Conservation (phyloP, 192 early-diverging fungal genomes). For the Coemansia sp. region DNA sequence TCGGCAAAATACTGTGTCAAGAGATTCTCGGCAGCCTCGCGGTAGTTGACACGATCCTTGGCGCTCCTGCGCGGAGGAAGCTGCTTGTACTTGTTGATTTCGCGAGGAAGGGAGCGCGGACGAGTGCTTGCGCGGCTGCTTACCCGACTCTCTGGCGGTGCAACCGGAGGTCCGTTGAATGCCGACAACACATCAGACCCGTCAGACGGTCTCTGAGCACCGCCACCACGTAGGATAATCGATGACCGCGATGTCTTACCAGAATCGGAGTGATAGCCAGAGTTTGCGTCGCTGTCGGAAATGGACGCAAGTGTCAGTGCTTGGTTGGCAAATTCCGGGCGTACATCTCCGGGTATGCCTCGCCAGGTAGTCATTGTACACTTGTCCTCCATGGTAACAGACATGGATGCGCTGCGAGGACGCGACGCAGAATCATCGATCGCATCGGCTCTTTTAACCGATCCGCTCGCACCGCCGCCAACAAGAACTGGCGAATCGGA, state of each 20-base stretch:
- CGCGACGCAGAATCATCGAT: conserved; percentile 12
- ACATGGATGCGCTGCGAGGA: conserved; percentile 40
- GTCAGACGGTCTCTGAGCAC: conserved; percentile 10
- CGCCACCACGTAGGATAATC: conserved; percentile 49
- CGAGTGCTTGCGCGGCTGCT: conserved; percentile 16
- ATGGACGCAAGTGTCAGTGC: conserved; percentile 1
- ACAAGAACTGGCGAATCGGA: conserved; percentile 35
- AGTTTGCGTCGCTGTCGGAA: neutral
- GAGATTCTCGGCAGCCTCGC: conserved; percentile 46
- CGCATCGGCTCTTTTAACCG: neutral
- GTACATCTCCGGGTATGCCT: conserved; percentile 35
- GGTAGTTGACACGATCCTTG: conserved; percentile 49
- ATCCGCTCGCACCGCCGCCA: conserved; percentile 28
- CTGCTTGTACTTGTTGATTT: conserved; percentile 16
- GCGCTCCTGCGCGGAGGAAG: conserved; percentile 28
- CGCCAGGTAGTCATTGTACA: conserved; percentile 50
- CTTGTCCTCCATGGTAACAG: conserved; percentile 46
- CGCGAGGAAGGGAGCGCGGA: conserved; percentile 19
- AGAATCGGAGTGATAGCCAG: conserved; percentile 6
- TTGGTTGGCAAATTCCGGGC: conserved; percentile 11
- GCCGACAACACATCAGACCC: conserved; percentile 27
- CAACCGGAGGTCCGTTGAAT: conserved; percentile 49
- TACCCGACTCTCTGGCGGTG: conserved; percentile 35
- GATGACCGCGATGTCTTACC: conserved; percentile 18
- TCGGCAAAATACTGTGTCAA: conserved; percentile 52